Conservation (phyloP, 2,329 filamentous ascomycete species). For the Calonectria multiphialidica region DNA sequence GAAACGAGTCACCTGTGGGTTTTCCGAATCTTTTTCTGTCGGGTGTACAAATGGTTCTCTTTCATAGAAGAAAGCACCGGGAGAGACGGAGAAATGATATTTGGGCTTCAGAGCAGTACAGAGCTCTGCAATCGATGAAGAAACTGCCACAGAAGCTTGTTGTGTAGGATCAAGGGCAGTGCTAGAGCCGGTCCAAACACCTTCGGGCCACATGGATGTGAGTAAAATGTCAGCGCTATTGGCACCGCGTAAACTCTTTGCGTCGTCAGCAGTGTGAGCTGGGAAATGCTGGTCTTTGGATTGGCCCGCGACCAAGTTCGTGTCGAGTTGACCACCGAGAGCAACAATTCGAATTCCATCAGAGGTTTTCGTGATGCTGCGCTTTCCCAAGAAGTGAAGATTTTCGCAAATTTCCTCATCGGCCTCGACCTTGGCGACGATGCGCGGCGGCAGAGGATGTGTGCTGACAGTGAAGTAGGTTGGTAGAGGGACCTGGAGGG, state of each 20-base stretch:
- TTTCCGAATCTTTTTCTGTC: slow-evolving; percentile 57
- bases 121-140: slow-evolving; percentile 81
- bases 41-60: slow-evolving; percentile 91
- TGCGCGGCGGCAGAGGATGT: slow-evolving; percentile 75
- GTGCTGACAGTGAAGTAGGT: slow-evolving; percentile 92
- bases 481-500: slow-evolving; percentile 80
- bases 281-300: slow-evolving; percentile 82
- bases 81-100: slow-evolving; percentile 86
- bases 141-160: slow-evolving; percentile 63
- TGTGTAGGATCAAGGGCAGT: slow-evolving; percentile 67
- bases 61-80: slow-evolving; percentile 80
- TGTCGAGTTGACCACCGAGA: slow-evolving; percentile 80
- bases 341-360: slow-evolving; percentile 91
- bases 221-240: slow-evolving; percentile 88
- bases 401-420: slow-evolving; percentile 88
- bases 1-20: slow-evolving; percentile 82
- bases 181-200: slow-evolving; percentile 77
- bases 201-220: slow-evolving; percentile 87
- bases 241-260: slow-evolving; percentile 79
- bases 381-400: slow-evolving; percentile 88
- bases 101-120: slow-evolving; percentile 85
- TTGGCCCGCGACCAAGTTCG: slow-evolving; percentile 69
- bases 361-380: slow-evolving; percentile 87
- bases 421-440: slow-evolving; percentile 80
- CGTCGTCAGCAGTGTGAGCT: slow-evolving; percentile 82